Conservation (phyloP, 129 eudicot genomes). For the Arctium lappa region DNA sequence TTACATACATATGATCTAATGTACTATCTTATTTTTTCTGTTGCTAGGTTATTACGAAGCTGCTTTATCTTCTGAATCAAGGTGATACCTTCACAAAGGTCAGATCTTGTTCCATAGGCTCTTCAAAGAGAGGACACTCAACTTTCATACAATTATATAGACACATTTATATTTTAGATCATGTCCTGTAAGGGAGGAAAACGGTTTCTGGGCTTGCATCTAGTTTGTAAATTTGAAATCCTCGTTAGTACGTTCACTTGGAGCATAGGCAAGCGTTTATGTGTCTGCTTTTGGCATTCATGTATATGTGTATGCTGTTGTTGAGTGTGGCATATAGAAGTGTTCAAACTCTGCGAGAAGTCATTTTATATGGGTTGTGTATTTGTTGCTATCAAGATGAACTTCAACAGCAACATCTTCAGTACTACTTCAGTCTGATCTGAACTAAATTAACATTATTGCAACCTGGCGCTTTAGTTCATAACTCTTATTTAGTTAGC, state of each 20-base stretch:
- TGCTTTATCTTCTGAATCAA: conserved; percentile 90
- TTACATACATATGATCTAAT: conserved; percentile 13
- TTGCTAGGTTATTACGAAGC: conserved; percentile 87
- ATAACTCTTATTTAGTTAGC: not conserved
- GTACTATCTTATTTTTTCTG: not conserved
- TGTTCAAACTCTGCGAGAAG: not conserved
- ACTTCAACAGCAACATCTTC: not conserved
- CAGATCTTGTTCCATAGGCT: conserved; percentile 11
- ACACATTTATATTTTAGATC: not conserved
- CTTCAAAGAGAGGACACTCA: conserved; percentile 2
- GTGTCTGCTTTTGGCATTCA: not conserved
- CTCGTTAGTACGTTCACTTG: not conserved
- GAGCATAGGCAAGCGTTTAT: not conserved
- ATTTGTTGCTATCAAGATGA: not conserved
- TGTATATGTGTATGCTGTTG: not conserved
- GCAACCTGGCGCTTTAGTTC: not conserved
- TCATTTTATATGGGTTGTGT: not conserved
- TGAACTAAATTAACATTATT: not conserved
- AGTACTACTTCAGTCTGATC: not conserved
- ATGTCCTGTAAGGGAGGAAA: not conserved
- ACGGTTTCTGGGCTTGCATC: not conserved
- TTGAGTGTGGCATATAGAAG: not conserved
- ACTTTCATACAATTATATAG: not conserved
- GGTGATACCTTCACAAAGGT: conserved; percentile 93
- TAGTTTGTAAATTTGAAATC: not conserved